Evolutionary conservation across 768 basidiomycete genomes (phyloP), one percentile per base, ranked within the genome.

Genomic region (Suillus cothurnatus): DNA sequence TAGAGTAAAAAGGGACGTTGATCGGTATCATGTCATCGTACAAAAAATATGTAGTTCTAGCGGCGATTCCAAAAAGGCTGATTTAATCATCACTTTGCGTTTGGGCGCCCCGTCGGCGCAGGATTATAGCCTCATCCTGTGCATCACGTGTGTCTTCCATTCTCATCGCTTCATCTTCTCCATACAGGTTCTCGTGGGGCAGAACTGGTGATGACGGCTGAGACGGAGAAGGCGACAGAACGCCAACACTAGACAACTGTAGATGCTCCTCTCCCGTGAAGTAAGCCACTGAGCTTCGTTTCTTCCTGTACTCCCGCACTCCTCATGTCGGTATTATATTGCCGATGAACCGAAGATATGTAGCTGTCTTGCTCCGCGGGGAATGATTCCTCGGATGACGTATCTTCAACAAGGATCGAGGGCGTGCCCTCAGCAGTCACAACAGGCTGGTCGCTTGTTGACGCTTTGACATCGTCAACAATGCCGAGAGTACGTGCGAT

Each of bases 401-500:
- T 53, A 52, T 53, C 63, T 34, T 43, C 61, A 55, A 57, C 61
- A 26, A 49, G 63, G 61, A 60, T 58, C 41, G 62, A 57, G 49
- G 65, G 56, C 26, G 52, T 52, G 50, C 21, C 50, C n/a, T 43
- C 74, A 45, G 63, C 64, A 28, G 77, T 73, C 50, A 74, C 68
- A 45, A 61, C 60, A 52, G 75, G 67, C 26, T 70, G 74, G 69
- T 89, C 90, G 74, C 84, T 86, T 31, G 90, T 92, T 15, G 90
- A 88, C 0, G 91, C 89, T 73, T 88, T 89, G 61, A 88, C 86
- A 66, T 85, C 85, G 75, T 92, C 91, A 67, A 91, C 84, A 61
- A 92, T 83, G 39, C 92, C 92, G 60, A 94, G 82, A 7, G 91
- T 93, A 64, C 92, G 88, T 15, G 90, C 93, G 72, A 94, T 91